Conservation (phyloP, 192 early-diverging fungal genomes). For the Phycomyces nitens region DNA sequence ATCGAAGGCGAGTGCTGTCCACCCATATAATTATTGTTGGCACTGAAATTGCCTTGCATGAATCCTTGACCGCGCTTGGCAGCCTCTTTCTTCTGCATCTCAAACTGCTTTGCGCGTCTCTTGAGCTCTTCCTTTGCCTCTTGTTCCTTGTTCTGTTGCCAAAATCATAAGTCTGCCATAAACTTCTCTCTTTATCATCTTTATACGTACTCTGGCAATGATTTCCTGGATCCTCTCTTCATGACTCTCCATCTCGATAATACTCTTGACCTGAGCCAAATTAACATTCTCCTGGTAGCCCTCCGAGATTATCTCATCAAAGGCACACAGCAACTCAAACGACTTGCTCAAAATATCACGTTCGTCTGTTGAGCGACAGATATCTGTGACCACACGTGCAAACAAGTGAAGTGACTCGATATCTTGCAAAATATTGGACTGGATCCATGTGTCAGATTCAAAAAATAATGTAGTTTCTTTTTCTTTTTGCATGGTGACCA, state of each 20-base stretch:
- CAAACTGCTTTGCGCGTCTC: conserved; percentile 85
- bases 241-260: conserved; percentile 96
- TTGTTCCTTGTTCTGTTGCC: conserved; percentile 80
- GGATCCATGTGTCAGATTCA: background rate
- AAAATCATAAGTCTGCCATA: background rate
- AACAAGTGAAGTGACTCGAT: conserved; percentile 95
- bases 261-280: conserved; percentile 86
- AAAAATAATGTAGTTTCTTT: background rate
- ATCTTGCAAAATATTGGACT: conserved; percentile 96
- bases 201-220: conserved; percentile 69
- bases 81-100: conserved; percentile 83
- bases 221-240: conserved; percentile 97
- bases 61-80: conserved; percentile 47
- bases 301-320: conserved; percentile 94
- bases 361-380: conserved; percentile 83
- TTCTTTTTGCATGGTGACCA: background rate
- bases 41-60: conserved; percentile 54
- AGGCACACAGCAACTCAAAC: conserved; percentile 87
- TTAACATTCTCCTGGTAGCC: conserved; percentile 92
- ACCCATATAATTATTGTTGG: conserved; percentile 29
- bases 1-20: conserved; percentile 35
- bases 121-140: conserved; percentile 97
- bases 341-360: conserved; percentile 80
- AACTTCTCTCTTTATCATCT: no score
- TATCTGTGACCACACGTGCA: conserved; percentile 86